phyloP scores from a whole-genome alignment of 139 green algal species.

The Chlamydomonas sphaeroides region DNA sequence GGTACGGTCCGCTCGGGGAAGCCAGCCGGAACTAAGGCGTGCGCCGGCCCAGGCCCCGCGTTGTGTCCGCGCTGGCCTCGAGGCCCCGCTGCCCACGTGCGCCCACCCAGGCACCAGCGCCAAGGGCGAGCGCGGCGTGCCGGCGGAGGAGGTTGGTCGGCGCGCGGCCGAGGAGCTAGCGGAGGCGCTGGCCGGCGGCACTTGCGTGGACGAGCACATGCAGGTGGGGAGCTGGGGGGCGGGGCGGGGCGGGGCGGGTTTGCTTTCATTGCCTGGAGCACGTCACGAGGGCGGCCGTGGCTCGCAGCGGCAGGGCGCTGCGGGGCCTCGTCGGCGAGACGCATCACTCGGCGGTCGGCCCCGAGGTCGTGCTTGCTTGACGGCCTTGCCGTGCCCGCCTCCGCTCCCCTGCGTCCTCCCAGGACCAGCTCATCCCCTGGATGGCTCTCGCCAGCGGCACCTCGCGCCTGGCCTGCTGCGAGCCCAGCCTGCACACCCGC shows the following conservation, averaged over 20 bases:
- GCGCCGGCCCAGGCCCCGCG: too few relatives aligned
- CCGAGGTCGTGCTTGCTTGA: too few relatives aligned
- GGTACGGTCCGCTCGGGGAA: too few relatives aligned
- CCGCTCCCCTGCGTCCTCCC: background rate
- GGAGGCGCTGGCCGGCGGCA: slow-evolving; percentile 62
- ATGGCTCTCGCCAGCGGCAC: slow-evolving; percentile 80
- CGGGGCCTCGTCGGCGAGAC: too few relatives aligned
- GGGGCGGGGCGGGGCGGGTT: background rate
- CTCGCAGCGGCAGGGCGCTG: too few relatives aligned
- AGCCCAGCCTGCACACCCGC: slow-evolving; percentile 83
- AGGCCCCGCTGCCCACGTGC: too few relatives aligned
- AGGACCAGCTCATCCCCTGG: slow-evolving; percentile 90
- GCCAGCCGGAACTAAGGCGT: too few relatives aligned
- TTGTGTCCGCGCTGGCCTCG: too few relatives aligned
- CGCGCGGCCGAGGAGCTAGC: slow-evolving; percentile 65
- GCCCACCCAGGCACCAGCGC: slow-evolving; percentile 36
- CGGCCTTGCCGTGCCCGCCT: too few relatives aligned
- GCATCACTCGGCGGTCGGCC: too few relatives aligned
- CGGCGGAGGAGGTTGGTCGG: slow-evolving; percentile 55
- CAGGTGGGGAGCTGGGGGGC: slow-evolving; percentile 26
- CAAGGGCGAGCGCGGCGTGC: slow-evolving; percentile 51
- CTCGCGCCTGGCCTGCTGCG: slow-evolving; percentile 63
- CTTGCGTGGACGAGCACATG: slow-evolving; percentile 63
- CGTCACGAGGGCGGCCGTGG: too few relatives aligned
- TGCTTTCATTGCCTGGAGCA: too few relatives aligned